A percentile compares a stretch with the other conserved stretches of the same genome.
phyloP scores from a whole-genome alignment of 805 yeast genomes.

The Spathaspora girioi region DNA sequence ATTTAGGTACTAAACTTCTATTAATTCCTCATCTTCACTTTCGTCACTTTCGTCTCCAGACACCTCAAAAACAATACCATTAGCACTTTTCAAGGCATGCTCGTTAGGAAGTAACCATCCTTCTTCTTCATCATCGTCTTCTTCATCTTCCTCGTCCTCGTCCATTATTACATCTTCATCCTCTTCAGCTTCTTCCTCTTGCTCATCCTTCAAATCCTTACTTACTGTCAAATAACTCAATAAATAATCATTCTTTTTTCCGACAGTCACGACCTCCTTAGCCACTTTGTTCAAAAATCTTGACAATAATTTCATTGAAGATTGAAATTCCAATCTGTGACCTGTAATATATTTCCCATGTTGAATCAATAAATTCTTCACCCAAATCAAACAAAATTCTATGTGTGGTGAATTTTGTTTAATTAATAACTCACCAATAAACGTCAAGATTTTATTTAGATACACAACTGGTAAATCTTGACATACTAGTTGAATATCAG shows the following conservation, averaged over 20 bases:
- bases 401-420: slow-evolving; percentile 66
- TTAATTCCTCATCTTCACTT: slow-evolving; percentile 7
- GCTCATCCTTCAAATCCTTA: slow-evolving; percentile 13
- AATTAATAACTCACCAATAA: slow-evolving; percentile 63
- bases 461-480: slow-evolving; percentile 76
- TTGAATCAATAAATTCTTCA: slow-evolving; percentile 57
- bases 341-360: slow-evolving; percentile 75
- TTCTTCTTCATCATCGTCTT: slow-evolving; percentile 28
- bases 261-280: slow-evolving; percentile 61
- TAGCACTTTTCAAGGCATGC: slow-evolving; percentile 7
- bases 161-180: slow-evolving; percentile 14
- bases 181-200: slow-evolving; percentile 25
- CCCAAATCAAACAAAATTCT: slow-evolving; percentile 83
- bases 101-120: slow-evolving; percentile 30
- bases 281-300: slow-evolving; percentile 71
- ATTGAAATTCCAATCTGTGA: slow-evolving; percentile 59
- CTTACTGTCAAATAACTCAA: slow-evolving; percentile 47
- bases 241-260: slow-evolving; percentile 52
- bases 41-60: slow-evolving; percentile 8
- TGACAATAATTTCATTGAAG: slow-evolving; percentile 65
- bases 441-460: slow-evolving; percentile 59
- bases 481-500: slow-evolving; percentile 65
- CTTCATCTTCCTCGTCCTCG: slow-evolving; percentile 13
- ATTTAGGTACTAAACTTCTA: slow-evolving; percentile 3
- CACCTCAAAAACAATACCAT: slow-evolving; percentile 11